These are phyloP conservation scores for Melastoma malabathricum DNA, from an alignment of 345 rosid genomes.

Conservation along the genomic window DNA sequence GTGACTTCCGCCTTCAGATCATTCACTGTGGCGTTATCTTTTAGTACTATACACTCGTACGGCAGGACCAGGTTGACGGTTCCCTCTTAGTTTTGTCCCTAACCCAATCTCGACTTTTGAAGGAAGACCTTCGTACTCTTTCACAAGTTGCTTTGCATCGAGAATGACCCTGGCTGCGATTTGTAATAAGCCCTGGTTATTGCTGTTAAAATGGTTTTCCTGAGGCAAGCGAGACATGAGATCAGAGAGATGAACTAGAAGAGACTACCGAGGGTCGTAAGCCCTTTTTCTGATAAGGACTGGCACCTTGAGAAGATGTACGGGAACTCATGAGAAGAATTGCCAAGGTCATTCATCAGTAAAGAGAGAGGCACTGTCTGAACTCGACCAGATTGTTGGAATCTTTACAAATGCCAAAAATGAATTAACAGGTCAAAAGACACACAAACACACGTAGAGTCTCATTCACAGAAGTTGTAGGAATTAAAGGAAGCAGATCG, in stretches of 20 bases:
- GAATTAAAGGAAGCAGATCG: too few relatives aligned
- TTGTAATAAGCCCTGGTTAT: conserved; percentile 31
- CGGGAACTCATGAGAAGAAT: conserved; percentile 27
- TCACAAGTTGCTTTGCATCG: conserved; percentile 54
- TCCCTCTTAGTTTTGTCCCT: conserved; percentile 31
- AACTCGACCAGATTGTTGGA: too few relatives aligned
- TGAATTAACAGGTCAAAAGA: too few relatives aligned
- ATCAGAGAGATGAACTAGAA: conserved; percentile 59
- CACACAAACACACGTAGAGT: too few relatives aligned
- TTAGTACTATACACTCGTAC: conserved; percentile 45
- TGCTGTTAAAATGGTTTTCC: conserved; percentile 24
- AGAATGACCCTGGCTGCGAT: conserved; percentile 55
- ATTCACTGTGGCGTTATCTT: conserved; percentile 44
- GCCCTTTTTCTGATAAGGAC: conserved; percentile 38
- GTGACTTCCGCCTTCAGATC: conserved; percentile 55
- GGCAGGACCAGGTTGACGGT: conserved; percentile 23
- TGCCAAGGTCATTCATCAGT: conserved; percentile 30
- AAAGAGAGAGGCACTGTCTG: conserved; percentile 47
- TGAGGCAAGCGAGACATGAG: conserved; percentile 44
- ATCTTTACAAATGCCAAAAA: too few relatives aligned
- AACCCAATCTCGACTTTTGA: conserved; percentile 15
- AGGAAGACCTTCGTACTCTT: conserved; percentile 34
- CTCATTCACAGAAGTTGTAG: too few relatives aligned
- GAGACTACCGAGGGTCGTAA: conserved; percentile 55
- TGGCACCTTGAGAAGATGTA: conserved; percentile 64